A percentile compares a stretch with the other conserved stretches of the same genome.
These are phyloP conservation scores for Ilex aquifolium DNA, from an alignment of 257 asterid species.

Conservation along the genomic window DNA sequence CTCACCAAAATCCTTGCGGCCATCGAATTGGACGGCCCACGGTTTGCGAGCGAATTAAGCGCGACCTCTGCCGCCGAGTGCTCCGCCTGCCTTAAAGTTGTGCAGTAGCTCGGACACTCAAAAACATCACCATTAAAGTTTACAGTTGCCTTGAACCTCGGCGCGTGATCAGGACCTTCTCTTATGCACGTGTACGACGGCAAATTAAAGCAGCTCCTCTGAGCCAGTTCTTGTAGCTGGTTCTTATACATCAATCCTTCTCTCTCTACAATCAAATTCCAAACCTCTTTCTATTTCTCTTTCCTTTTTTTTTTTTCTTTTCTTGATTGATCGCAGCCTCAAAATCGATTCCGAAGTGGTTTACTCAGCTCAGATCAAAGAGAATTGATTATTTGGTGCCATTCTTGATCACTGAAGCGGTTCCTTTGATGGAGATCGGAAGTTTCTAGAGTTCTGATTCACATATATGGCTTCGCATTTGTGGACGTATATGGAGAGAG, in stretches of 20 bases:
- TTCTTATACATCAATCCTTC: slow-evolving; percentile 47
- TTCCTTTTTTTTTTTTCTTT: too few relatives aligned
- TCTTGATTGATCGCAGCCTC: too few relatives aligned
- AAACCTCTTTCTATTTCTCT: too few relatives aligned
- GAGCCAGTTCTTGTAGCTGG: slow-evolving; percentile 95
- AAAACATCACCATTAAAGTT: slow-evolving; percentile 69
- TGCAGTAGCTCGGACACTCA: slow-evolving; percentile 53
- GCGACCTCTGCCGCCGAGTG: slow-evolving; percentile 89
- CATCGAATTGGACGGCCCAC: slow-evolving; percentile 60
- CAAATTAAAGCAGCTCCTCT: slow-evolving; percentile 82
- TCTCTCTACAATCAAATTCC: slow-evolving; percentile 8
- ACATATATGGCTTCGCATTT: too few relatives aligned
- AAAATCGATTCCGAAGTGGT: too few relatives aligned
- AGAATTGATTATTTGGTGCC: neutral
- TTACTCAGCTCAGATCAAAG: neutral
- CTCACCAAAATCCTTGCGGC: slow-evolving; percentile 71
- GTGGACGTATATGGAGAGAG: too few relatives aligned
- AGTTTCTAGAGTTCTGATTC: neutral
- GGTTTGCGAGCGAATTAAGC: slow-evolving; percentile 49
- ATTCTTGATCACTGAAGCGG: neutral
- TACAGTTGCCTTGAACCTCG: slow-evolving; percentile 71
- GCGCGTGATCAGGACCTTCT: slow-evolving; percentile 95
- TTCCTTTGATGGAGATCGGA: neutral
- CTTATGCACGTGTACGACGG: slow-evolving; percentile 69
- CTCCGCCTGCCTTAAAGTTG: slow-evolving; percentile 79